Conservation (phyloP, 495 filamentous ascomycete genomes). For the Umbilicaria muhlenbergii region DNA sequence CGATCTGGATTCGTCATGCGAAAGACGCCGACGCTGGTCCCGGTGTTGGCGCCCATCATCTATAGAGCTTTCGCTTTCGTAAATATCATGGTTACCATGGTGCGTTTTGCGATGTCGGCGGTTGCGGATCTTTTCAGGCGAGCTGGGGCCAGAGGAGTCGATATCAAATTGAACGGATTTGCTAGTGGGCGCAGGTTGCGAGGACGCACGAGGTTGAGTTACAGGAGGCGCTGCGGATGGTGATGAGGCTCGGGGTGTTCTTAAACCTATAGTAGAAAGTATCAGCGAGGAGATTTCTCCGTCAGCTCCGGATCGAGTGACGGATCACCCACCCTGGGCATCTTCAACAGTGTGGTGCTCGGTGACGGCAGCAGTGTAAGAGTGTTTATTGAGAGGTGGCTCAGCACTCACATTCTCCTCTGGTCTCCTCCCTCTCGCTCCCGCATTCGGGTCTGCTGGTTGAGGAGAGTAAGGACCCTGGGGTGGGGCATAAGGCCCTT, state of each 20-base stretch:
- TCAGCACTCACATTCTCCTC: constrained; percentile 43
- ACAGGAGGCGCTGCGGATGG: constrained; percentile 4
- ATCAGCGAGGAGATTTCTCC: constrained; percentile 1
- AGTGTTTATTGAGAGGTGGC: constrained; percentile 8
- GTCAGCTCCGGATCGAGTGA: constrained; percentile 15
- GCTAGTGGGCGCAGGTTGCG: constrained; percentile 11
- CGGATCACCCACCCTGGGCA: constrained; percentile 27
- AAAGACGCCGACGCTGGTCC: constrained; percentile 15
- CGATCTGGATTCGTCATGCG: constrained; percentile 6
- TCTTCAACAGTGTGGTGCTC: constrained; percentile 20
- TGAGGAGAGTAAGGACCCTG: constrained; percentile 22
- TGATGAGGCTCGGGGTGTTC: constrained; percentile 11
- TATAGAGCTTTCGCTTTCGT: constrained; percentile 9
- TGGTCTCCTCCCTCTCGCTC: constrained; percentile 20
- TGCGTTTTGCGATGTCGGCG: constrained; percentile 11
- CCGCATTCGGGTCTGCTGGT: constrained; percentile 25
- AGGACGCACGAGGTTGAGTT: constrained; percentile 9
- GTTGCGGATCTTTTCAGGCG: constrained; percentile 11
- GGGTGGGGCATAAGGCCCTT: constrained; percentile 23
- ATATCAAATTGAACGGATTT: constrained; percentile 14
- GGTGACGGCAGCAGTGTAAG: constrained; percentile 17
- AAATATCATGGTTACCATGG: not conserved
- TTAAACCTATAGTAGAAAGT: constrained; percentile 9
- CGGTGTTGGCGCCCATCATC: constrained; percentile 9
- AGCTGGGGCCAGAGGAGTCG: constrained; percentile 6